phyloP scores from a whole-genome alignment of 1,284 basidiomycete species.

The Cerrena zonata region DNA sequence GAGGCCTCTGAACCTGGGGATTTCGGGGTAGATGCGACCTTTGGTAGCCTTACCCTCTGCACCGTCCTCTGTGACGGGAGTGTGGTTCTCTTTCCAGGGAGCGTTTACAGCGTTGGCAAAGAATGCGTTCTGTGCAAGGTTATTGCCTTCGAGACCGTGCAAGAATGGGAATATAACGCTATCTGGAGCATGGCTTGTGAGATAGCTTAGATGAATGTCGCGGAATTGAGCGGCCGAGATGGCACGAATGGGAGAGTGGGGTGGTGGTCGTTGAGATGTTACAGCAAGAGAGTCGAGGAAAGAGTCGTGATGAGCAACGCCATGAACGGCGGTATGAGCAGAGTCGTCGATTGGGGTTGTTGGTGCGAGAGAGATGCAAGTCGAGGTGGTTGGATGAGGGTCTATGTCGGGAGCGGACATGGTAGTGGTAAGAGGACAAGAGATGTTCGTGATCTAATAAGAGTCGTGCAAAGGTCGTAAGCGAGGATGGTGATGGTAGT shows the following conservation, averaged over 20 bases:
- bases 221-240: slow-evolving; percentile 55
- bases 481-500: background rate
- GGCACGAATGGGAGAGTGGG: slow-evolving; percentile 41
- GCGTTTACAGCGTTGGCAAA: slow-evolving; percentile 42
- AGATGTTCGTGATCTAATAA: background rate
- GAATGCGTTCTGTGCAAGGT: slow-evolving; percentile 71
- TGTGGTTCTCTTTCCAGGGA: slow-evolving; percentile 6
- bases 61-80: slow-evolving; percentile 1
- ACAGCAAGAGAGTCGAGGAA: slow-evolving; percentile 36
- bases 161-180: slow-evolving; percentile 77
- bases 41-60: background rate
- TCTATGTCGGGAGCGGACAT: background rate
- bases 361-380: background rate
- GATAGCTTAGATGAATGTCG: slow-evolving; percentile 55
- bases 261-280: slow-evolving; percentile 33
- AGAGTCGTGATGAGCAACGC: slow-evolving; percentile 38
- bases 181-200: slow-evolving; percentile 68
- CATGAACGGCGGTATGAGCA: slow-evolving; percentile 22
- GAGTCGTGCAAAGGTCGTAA: background rate
- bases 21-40: slow-evolving; percentile 11
- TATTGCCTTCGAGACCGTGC: slow-evolving; percentile 76
- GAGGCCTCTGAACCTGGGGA: slow-evolving; percentile 53
- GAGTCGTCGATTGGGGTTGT: background rate
- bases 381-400: background rate
- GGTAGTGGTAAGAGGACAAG: background rate